Conservation (phyloP, 176 grass and related monocot species). For the Eragrostis curvula region DNA sequence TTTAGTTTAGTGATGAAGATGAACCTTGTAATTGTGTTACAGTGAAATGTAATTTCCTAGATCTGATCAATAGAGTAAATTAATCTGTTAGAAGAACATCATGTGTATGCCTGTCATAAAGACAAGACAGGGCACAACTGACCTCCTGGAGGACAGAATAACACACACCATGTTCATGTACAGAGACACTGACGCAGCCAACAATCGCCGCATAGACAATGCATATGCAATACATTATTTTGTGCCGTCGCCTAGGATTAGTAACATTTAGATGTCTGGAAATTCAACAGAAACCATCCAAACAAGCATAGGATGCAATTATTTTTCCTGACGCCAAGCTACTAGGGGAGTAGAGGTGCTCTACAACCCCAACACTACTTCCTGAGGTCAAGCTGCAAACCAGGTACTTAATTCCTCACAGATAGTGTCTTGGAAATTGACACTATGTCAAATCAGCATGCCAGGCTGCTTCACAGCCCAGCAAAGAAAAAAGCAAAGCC, state of each 20-base stretch:
- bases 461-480: constrained; percentile 20
- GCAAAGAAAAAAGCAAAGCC: constrained; percentile 6
- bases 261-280: constrained; percentile 16
- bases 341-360: neutral
- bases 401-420: constrained; percentile 1
- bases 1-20: constrained; percentile 9
- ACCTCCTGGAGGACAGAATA: constrained; percentile 22
- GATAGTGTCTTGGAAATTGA: neutral
- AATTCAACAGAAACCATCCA: constrained; percentile 26
- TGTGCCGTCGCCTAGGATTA: constrained; percentile 9
- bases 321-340: constrained; percentile 6
- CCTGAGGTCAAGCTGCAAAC: constrained; percentile 23
- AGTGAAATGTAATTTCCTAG: constrained; percentile 8
- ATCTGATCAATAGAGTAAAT: constrained; percentile 12
- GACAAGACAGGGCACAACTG: neutral
- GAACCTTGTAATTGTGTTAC: neutral
- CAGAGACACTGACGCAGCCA: neutral
- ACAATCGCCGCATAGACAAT: constrained; percentile 37
- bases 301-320: constrained; percentile 26
- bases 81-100: constrained; percentile 19
- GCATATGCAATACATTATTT: constrained; percentile 18
- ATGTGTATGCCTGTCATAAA: neutral
- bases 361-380: constrained; percentile 19
- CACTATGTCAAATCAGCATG: constrained; percentile 12
- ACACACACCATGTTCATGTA: constrained; percentile 21